These are phyloP conservation scores for Passiflora organensis DNA, from an alignment of 345 rosid genomes.

Conservation along the genomic window DNA sequence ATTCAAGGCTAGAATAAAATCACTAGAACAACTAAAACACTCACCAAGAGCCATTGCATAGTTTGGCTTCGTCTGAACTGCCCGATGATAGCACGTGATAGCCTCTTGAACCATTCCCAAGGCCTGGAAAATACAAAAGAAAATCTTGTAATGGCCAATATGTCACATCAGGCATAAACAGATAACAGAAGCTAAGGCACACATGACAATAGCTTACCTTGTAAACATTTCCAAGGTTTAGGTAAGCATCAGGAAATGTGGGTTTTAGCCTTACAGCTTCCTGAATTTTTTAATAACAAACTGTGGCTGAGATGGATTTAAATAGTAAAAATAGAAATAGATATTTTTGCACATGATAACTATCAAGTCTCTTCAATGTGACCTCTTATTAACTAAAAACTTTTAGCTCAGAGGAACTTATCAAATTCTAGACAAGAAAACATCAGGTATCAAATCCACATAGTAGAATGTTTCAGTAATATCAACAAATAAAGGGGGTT, in stretches of 20 bases:
- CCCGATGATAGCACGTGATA: conserved; percentile 79
- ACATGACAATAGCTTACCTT: conserved; percentile 59
- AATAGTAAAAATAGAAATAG: background rate
- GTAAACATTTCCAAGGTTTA: conserved; percentile 94
- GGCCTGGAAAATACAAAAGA: conserved; percentile 60
- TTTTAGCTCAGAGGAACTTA: no score
- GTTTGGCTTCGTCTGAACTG: conserved; percentile 77
- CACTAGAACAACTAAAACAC: conserved; percentile 10
- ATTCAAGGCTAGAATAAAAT: background rate
- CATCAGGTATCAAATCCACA: no score
- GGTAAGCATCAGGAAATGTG: conserved; percentile 85
- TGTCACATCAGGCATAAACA: conserved; percentile 6
- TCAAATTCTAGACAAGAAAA: no score
- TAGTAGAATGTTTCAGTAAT: no score
- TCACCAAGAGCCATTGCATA: conserved; percentile 83
- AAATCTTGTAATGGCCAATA: conserved; percentile 34
- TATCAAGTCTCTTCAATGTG: no score
- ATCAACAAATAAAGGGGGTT: no score
- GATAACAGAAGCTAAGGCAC: conserved; percentile 21
- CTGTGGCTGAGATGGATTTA: background rate
- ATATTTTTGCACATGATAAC: background rate
- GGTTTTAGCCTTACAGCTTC: conserved; percentile 96
- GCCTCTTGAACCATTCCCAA: conserved; percentile 96
- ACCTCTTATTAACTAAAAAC: no score
- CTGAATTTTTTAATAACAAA: conserved; percentile 35